A percentile compares a stretch with the other conserved stretches of the same genome.
Evolutionary conservation across 768 basidiomycete species (phyloP).

Genomic region (Termitomyces sp.): DNA sequence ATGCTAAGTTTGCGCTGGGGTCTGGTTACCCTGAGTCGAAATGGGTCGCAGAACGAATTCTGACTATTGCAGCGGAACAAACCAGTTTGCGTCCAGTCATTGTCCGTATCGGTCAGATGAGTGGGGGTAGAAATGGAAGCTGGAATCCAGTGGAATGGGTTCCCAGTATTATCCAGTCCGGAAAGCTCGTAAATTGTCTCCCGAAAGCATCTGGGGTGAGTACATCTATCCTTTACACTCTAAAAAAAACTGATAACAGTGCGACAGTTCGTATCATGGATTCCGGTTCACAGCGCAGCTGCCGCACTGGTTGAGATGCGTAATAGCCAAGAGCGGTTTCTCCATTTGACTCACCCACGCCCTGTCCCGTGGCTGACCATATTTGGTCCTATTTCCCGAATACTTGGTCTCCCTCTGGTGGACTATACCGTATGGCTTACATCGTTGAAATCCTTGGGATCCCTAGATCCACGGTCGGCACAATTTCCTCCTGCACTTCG

Average conservation of each 20-base stretch:
- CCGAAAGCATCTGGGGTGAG: neutral
- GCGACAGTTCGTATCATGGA: neutral
- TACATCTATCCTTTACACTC: neutral
- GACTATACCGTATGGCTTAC: constrained; percentile 29
- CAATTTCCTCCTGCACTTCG: constrained; percentile 22
- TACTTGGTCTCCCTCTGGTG: constrained; percentile 26
- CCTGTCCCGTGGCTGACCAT: neutral
- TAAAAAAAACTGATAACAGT: neutral
- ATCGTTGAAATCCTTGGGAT: constrained; percentile 19
- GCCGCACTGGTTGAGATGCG: neutral
- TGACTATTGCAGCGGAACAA: neutral
- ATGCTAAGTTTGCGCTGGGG: neutral
- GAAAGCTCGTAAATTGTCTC: neutral
- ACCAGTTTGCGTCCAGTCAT: neutral
- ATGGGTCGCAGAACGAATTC: neutral
- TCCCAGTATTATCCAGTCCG: neutral
- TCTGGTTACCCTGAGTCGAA: neutral
- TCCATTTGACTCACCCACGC: neutral
- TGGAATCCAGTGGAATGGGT: neutral
- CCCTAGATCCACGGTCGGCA: neutral
- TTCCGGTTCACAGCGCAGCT: neutral
- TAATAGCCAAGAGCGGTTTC: neutral
- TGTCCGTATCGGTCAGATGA: neutral
- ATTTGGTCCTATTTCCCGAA: constrained; percentile 16
- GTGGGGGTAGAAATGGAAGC: neutral